phyloP scores from a whole-genome alignment of 192 early-diverging fungal species.

The Oehlia diaphana region DNA sequence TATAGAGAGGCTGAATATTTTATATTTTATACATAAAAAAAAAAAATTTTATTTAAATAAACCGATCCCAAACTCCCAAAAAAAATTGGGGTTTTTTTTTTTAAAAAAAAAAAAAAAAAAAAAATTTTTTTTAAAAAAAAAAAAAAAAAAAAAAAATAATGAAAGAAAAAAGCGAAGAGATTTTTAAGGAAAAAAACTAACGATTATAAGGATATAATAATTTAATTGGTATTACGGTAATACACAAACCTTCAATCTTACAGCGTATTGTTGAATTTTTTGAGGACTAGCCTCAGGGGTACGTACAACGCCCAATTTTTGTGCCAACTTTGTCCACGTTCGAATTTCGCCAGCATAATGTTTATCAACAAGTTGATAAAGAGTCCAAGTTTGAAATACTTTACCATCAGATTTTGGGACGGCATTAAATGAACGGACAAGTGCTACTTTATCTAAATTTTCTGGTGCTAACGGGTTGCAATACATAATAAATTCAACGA shows the following conservation, averaged over 20 bases:
- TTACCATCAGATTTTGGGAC: constrained; percentile 30
- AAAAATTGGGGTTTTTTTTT: too few species aligned
- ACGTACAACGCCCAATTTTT: constrained; percentile 27
- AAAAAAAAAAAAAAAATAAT: not conserved
- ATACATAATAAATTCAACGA: constrained; percentile 25
- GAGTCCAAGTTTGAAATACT: constrained; percentile 19
- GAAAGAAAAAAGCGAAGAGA: not conserved
- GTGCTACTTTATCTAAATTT: not conserved
- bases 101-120: too few species aligned
- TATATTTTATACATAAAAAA: too few species aligned
- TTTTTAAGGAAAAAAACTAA: not conserved
- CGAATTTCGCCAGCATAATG: constrained; percentile 26
- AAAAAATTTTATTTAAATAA: too few species aligned
- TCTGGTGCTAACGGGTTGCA: constrained; percentile 21
- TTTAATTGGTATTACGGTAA: not conserved
- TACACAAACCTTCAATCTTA: constrained; percentile 26
- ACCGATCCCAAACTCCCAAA: too few species aligned
- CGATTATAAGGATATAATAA: not conserved
- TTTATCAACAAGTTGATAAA: constrained; percentile 25
- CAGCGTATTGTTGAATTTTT: constrained; percentile 31
- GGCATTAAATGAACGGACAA: constrained; percentile 5
- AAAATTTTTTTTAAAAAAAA: too few species aligned
- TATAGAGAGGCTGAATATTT: too few species aligned
- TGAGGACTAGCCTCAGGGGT: constrained; percentile 26
- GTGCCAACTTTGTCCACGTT: constrained; percentile 29